Conservation (phyloP, 1,284 basidiomycete genomes). For the Hortiboletus rubellus region DNA sequence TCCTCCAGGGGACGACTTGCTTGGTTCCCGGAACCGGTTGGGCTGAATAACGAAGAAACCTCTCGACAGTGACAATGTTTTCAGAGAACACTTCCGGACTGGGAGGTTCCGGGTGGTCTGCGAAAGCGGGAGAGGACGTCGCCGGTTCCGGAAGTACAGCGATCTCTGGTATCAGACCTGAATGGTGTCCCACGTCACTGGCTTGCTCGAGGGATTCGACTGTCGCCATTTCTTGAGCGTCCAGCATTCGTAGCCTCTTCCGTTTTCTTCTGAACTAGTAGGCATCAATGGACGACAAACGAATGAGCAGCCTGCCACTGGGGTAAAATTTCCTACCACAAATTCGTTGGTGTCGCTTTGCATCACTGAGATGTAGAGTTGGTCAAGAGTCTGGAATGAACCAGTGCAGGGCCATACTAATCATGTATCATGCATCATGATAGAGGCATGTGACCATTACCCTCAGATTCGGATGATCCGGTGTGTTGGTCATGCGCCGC, state of each 20-base stretch:
- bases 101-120: neutral
- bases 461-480: no score
- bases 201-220: neutral
- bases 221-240: constrained; percentile 1
- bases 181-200: neutral
- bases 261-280: constrained; percentile 33
- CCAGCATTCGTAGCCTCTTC: constrained; percentile 17
- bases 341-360: constrained; percentile 21
- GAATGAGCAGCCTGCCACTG: neutral
- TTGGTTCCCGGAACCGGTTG: constrained; percentile 1
- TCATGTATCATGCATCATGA: no score
- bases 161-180: constrained; percentile 18
- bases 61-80: constrained; percentile 29
- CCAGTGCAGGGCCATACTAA: no score
- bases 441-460: no score
- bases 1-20: neutral
- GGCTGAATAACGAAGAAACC: constrained; percentile 22
- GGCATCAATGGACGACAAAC: neutral
- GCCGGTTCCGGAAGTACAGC: constrained; percentile 12
- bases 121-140: neutral
- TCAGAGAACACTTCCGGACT: neutral
- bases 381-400: neutral
- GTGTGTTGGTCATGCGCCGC: no score
- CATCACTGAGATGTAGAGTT: constrained; percentile 1
- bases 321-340: constrained; percentile 22